A percentile compares a stretch with the other conserved stretches of the same genome.
Conservation (phyloP, 768 basidiomycete species). For the Pleurotus tuber-regium region DNA sequence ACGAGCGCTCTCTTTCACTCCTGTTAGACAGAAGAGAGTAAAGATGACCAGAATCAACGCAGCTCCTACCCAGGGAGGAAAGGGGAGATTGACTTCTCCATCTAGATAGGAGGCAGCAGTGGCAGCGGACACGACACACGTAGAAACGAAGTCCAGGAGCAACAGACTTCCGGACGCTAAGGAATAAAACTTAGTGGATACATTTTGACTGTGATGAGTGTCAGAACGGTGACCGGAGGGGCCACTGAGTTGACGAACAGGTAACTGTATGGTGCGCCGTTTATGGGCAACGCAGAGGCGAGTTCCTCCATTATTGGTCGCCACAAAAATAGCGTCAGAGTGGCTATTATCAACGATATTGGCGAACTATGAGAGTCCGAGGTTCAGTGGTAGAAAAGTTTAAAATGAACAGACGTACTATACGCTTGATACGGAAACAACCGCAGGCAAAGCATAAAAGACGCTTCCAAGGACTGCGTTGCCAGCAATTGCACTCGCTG, state of each 20-base stretch:
- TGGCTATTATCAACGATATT: constrained; percentile 62
- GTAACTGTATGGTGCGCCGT: constrained; percentile 71
- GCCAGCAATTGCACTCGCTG: constrained; percentile 64
- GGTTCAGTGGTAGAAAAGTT: neutral
- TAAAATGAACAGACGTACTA: constrained; percentile 43
- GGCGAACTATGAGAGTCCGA: constrained; percentile 49
- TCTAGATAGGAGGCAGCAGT: constrained; percentile 67
- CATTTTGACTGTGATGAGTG: constrained; percentile 46
- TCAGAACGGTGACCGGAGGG: neutral
- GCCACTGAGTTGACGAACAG: constrained; percentile 37
- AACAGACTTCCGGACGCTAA: constrained; percentile 64
- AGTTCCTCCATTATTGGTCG: constrained; percentile 75
- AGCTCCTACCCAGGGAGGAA: constrained; percentile 50
- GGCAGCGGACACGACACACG: constrained; percentile 69
- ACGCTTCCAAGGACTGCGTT: constrained; percentile 67
- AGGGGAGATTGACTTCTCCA: constrained; percentile 59
- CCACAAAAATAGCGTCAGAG: constrained; percentile 64
- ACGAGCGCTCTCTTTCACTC: constrained; percentile 60
- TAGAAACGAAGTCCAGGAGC: constrained; percentile 70
- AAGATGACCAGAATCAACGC: constrained; percentile 55
- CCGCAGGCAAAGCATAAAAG: constrained; percentile 67
- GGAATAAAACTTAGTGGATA: constrained; percentile 60
- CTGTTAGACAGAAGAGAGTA: constrained; percentile 51
- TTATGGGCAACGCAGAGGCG: constrained; percentile 64
- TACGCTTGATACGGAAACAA: constrained; percentile 58